phyloP scores from a whole-genome alignment of 305 asterid species.

The Fraxinus platypoda region DNA sequence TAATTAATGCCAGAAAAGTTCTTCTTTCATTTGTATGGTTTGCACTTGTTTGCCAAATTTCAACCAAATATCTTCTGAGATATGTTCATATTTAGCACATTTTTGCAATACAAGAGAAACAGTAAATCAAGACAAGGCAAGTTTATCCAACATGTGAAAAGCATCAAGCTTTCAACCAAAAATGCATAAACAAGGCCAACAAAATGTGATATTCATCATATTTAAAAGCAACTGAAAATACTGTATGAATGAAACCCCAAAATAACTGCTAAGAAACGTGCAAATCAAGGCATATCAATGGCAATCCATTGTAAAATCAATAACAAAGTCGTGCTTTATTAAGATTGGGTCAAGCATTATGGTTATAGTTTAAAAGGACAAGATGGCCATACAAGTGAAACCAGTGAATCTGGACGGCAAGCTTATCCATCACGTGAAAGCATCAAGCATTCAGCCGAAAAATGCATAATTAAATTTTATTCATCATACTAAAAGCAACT shows the following conservation, averaged over 20 bases:
- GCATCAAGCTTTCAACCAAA: background rate
- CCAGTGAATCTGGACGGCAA: background rate
- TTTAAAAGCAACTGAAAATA: slow-evolving; percentile 12
- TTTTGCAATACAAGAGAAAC: background rate
- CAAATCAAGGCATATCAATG: slow-evolving; percentile 18
- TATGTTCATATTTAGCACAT: background rate
- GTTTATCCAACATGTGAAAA: background rate
- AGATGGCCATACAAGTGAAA: background rate
- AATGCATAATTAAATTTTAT: slow-evolving; percentile 22
- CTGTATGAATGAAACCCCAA: slow-evolving; percentile 14
- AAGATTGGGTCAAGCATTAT: slow-evolving; percentile 12
- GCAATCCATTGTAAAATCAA: slow-evolving; percentile 19
- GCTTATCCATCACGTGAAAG: background rate
- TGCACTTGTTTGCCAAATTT: background rate
- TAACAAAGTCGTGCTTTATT: slow-evolving; percentile 14
- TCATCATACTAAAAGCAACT: slow-evolving; percentile 21
- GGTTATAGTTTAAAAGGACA: slow-evolving; percentile 17
- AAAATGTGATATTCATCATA: slow-evolving; percentile 15
- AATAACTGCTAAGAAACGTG: slow-evolving; percentile 17
- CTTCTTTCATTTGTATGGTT: background rate
- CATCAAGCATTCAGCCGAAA: background rate
- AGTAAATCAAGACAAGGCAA: background rate
- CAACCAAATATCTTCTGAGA: background rate
- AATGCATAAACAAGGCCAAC: background rate
- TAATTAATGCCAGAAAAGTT: background rate